phyloP scores from a whole-genome alignment of 1,284 basidiomycete genomes.

The Albatrellus sp. region DNA sequence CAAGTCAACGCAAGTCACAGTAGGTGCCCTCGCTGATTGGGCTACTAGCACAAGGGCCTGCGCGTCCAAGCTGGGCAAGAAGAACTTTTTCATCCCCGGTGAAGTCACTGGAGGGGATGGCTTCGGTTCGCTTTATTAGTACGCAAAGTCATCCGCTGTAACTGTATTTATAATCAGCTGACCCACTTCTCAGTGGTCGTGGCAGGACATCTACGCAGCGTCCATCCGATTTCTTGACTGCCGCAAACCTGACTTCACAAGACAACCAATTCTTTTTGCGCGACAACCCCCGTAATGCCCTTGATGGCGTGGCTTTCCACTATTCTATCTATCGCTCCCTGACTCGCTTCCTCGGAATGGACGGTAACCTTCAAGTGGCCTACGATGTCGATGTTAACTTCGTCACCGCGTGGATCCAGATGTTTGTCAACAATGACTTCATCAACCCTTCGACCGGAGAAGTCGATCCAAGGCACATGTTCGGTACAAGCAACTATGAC shows the following conservation, averaged over 20 bases:
- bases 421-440: slow-evolving; percentile 81
- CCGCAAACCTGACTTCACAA: slow-evolving; percentile 48
- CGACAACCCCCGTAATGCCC: slow-evolving; percentile 39
- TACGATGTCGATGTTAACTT: slow-evolving; percentile 77
- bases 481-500: slow-evolving; percentile 85
- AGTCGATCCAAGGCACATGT: slow-evolving; percentile 81
- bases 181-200: slow-evolving; percentile 45
- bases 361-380: slow-evolving; percentile 80
- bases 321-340: slow-evolving; percentile 84
- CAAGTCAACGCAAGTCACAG: slow-evolving; percentile 84
- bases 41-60: slow-evolving; percentile 61
- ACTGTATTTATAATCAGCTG: neutral
- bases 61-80: slow-evolving; percentile 60
- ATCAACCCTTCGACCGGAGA: slow-evolving; percentile 55
- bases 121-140: slow-evolving; percentile 80
- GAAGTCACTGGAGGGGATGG: slow-evolving; percentile 92
- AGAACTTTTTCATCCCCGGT: slow-evolving; percentile 81
- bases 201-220: slow-evolving; percentile 66
- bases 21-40: slow-evolving; percentile 72
- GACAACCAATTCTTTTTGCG: slow-evolving; percentile 74
- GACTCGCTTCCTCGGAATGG: slow-evolving; percentile 81
- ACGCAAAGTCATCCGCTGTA: slow-evolving; percentile 17
- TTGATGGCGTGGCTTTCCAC: slow-evolving; percentile 80
- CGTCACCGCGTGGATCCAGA: slow-evolving; percentile 78
- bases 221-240: slow-evolving; percentile 52